Conservation (phyloP, 371 early-diverging fungal species). For the Dinochytrium kinnereticum region DNA sequence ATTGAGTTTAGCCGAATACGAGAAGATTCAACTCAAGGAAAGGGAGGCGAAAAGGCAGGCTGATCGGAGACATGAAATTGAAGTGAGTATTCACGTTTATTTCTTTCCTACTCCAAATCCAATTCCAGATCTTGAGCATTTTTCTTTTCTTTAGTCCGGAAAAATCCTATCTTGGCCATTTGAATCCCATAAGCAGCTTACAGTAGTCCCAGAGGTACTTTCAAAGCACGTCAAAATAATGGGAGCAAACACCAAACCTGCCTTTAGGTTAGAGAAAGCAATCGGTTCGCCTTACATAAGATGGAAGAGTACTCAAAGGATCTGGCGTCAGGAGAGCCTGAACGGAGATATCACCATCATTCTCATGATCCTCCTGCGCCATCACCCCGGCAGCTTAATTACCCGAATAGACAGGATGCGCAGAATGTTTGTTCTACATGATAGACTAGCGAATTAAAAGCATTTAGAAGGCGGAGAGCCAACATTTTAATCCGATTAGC, state of each 20-base stretch:
- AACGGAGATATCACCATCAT: neutral
- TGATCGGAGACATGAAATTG: neutral
- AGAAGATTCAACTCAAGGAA: conserved; percentile 27
- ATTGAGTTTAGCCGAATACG: conserved; percentile 23
- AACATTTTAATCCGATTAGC: conserved; percentile 8
- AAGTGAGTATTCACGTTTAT: neutral
- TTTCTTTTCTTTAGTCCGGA: neutral
- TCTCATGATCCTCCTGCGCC: neutral
- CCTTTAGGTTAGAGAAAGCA: neutral
- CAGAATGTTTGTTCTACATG: too few relatives aligned
- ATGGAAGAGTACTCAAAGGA: conserved; percentile 18
- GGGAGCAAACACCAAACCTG: neutral
- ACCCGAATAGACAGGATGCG: too few relatives aligned
- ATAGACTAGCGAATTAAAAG: too few relatives aligned
- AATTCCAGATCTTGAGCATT: too few relatives aligned
- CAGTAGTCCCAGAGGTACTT: too few relatives aligned
- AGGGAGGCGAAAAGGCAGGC: conserved; percentile 18
- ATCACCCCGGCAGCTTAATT: neutral
- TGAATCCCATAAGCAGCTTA: neutral
- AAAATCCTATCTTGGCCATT: conserved; percentile 17
- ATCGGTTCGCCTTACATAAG: conserved; percentile 3
- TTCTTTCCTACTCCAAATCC: neutral
- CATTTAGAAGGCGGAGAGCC: too few relatives aligned
- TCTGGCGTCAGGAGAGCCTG: neutral
- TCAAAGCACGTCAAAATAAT: too few relatives aligned